phyloP scores from a whole-genome alignment of 2,329 filamentous ascomycete species.

The Calonectria hongkongensis region DNA sequence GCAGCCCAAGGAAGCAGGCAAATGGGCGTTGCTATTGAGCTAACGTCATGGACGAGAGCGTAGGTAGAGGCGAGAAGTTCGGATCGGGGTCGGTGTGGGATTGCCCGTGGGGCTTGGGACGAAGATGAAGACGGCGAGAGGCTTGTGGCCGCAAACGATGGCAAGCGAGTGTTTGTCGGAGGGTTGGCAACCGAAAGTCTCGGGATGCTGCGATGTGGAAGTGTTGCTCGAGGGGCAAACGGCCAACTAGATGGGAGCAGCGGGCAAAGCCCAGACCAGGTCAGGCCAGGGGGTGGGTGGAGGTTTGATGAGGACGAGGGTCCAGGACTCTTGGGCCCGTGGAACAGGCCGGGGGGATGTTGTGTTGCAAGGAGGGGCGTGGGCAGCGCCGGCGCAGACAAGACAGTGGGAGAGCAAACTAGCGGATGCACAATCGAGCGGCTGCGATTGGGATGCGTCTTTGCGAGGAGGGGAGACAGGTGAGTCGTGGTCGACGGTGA shows the following conservation, averaged over 20 bases:
- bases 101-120: conserved; percentile 39
- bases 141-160: conserved; percentile 35
- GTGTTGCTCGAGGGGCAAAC: conserved; percentile 35
- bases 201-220: conserved; percentile 45
- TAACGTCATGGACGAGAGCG: conserved; percentile 51
- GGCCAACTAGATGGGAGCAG: conserved; percentile 39
- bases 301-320: conserved; percentile 55
- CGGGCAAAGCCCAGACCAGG: conserved; percentile 41
- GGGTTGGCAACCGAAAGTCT: conserved; percentile 49
- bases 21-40: conserved; percentile 49
- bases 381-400: conserved; percentile 34
- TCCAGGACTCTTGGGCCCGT: conserved; percentile 45
- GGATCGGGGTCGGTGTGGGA: conserved; percentile 41
- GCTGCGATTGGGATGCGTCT: conserved; percentile 40
- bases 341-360: conserved; percentile 50
- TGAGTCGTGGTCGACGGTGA: conserved; percentile 36
- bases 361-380: conserved; percentile 49
- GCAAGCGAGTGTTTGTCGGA: conserved; percentile 41
- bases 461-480: conserved; percentile 28
- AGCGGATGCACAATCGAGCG: conserved; percentile 43
- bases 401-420: conserved; percentile 31
- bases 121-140: conserved; percentile 41
- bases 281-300: conserved; percentile 52
- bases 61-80: conserved; percentile 36
- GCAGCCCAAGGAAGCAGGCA: conserved; percentile 49